Conservation (phyloP, 2,329 filamentous ascomycete species). For the Cordyceps javanica region DNA sequence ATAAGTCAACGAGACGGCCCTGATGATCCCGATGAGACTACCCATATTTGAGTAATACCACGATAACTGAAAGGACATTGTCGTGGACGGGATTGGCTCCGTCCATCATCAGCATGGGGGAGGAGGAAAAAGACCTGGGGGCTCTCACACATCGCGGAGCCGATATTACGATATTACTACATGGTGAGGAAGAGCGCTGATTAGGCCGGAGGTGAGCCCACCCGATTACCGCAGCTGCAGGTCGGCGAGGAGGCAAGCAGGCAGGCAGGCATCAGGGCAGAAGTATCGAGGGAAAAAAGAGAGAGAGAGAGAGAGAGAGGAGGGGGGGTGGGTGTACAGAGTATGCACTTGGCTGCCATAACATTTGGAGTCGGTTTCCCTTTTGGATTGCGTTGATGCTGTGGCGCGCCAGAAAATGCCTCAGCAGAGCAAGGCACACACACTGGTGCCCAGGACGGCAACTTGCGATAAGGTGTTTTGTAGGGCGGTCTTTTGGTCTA, state of each 20-base stretch:
- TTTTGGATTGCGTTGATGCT: not conserved
- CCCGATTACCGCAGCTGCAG: conserved; percentile 10
- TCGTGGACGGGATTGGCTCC: not conserved
- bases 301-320: no score
- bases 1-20: not conserved
- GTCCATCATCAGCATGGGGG: not conserved
- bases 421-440: not conserved
- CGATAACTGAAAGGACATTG: not conserved
- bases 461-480: conserved; percentile 2
- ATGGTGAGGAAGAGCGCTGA: not conserved
- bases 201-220: not conserved
- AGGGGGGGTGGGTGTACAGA: no score
- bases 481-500: not conserved
- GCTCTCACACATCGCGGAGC: not conserved
- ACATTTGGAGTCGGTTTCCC: not conserved
- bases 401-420: conserved; percentile 2
- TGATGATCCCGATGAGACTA: not conserved
- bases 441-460: not conserved
- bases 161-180: conserved; percentile 12
- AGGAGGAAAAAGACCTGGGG: not conserved
- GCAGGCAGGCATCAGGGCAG: no score
- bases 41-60: conserved; percentile 8
- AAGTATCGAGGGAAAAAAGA: no score
- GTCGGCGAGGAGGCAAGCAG: not conserved
- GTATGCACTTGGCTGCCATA: no score